Evolutionary conservation across 352 stramenopile genomes (phyloP).

Genomic region (Phytophthora sojae): DNA sequence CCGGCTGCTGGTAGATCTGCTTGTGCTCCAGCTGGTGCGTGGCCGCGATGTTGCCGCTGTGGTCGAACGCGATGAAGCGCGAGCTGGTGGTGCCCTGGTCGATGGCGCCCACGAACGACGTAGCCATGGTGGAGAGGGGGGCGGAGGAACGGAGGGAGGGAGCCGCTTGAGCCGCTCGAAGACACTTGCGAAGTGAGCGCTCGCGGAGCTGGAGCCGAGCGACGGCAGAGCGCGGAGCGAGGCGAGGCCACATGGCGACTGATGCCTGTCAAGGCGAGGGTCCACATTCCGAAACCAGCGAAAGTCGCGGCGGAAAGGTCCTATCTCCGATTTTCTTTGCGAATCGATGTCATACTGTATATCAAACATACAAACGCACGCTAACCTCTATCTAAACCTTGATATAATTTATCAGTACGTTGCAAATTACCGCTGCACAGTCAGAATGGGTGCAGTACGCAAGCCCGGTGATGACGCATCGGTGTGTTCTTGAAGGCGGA

Average conservation of each 20-base stretch:
- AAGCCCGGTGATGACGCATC: slow-evolving; percentile 6
- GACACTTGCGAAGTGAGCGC: slow-evolving; percentile 52
- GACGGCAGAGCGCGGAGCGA: slow-evolving; percentile 9
- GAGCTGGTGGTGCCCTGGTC: slow-evolving; percentile 98
- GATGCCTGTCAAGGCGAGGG: slow-evolving; percentile 18
- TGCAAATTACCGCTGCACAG: too few relatives aligned
- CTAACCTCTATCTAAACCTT: too few relatives aligned
- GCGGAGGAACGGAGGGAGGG: slow-evolving; percentile 5
- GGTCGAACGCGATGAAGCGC: slow-evolving; percentile 96
- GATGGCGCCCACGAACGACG: slow-evolving; percentile 90
- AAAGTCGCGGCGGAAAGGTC: too few relatives aligned
- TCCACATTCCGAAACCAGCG: too few relatives aligned
- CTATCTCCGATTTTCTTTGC: too few relatives aligned
- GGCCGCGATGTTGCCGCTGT: slow-evolving; percentile 88
- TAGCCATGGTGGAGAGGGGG: slow-evolving; percentile 42
- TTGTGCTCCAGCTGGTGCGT: slow-evolving; percentile 96
- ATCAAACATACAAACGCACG: too few relatives aligned
- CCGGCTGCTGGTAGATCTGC: slow-evolving; percentile 96
- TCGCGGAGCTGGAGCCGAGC: not conserved
- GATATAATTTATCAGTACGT: too few relatives aligned
- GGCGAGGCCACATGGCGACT: slow-evolving; percentile 28
- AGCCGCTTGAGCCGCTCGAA: slow-evolving; percentile 29
- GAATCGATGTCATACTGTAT: too few relatives aligned
- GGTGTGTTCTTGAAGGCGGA: slow-evolving; percentile 15
- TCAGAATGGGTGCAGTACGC: too few relatives aligned